phyloP scores from a whole-genome alignment of 192 early-diverging fungal genomes.

The Entomortierella chlamydospora region DNA sequence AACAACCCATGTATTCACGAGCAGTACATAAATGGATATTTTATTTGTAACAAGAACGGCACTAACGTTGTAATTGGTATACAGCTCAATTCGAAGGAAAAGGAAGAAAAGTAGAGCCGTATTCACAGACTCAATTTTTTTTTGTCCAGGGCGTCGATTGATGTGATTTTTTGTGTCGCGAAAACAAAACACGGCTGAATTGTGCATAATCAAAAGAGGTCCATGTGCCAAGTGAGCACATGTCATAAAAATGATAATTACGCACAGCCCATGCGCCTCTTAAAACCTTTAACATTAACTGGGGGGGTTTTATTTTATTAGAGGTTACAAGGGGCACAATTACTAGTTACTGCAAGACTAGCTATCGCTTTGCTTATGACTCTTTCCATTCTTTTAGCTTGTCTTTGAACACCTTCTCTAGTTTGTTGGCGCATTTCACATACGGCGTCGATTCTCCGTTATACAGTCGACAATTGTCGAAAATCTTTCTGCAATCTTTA shows the following conservation, averaged over 20 bases:
- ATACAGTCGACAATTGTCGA: slow-evolving; percentile 92
- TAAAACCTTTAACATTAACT: too few species aligned
- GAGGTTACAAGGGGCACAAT: not conserved
- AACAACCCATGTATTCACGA: not conserved
- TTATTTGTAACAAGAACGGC: slow-evolving; percentile 1
- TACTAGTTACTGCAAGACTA: not conserved
- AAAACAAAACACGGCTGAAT: not conserved
- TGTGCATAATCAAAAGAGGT: slow-evolving; percentile 8
- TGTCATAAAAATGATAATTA: not conserved
- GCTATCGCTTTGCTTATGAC: not conserved
- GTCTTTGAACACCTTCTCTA: slow-evolving; percentile 86
- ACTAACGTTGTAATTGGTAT: not conserved
- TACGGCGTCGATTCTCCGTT: slow-evolving; percentile 91
- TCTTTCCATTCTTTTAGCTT: slow-evolving; percentile 74
- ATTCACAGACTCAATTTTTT: not conserved
- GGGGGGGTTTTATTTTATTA: too few species aligned
- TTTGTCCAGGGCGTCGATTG: not conserved
- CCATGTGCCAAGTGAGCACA: not conserved
- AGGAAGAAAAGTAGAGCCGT: too few species aligned
- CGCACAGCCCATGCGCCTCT: not conserved
- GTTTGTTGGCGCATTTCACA: slow-evolving; percentile 77
- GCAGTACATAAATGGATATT: not conserved
- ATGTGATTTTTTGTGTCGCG: not conserved
- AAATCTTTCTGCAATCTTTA: slow-evolving; percentile 89
- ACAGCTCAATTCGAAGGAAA: too few species aligned